These are phyloP conservation scores for Suhomyces emberorum DNA, from an alignment of 805 yeast genomes.

Conservation along the genomic window DNA sequence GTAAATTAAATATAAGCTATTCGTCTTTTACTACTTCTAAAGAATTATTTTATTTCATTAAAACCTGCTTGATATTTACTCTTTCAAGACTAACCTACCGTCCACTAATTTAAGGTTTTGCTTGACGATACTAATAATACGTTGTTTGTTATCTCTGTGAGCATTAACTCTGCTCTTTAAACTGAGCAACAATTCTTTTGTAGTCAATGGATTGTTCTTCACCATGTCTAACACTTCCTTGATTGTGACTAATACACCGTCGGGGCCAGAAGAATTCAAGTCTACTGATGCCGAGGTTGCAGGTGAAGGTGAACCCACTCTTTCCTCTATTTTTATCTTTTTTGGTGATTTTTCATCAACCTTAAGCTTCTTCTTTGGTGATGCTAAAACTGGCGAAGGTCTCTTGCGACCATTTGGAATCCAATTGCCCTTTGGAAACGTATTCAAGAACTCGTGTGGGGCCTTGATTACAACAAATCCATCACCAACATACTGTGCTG, in stretches of 20 bases:
- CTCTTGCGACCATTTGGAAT: conserved; percentile 56
- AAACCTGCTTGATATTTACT: conserved; percentile 10
- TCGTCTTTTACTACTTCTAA: background rate
- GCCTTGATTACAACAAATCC: conserved; percentile 60
- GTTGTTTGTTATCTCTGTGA: conserved; percentile 60
- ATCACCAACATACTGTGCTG: conserved; percentile 30
- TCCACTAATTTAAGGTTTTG: conserved; percentile 54
- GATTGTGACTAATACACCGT: conserved; percentile 54
- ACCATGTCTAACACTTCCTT: conserved; percentile 70
- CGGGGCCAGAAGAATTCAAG: conserved; percentile 36
- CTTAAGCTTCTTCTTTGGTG: conserved; percentile 40
- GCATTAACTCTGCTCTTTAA: conserved; percentile 60
- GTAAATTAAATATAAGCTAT: too few species aligned
- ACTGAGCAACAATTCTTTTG: conserved; percentile 58
- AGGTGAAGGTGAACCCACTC: conserved; percentile 19
- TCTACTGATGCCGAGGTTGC: conserved; percentile 14
- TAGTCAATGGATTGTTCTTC: conserved; percentile 52
- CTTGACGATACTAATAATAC: conserved; percentile 56
- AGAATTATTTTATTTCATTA: background rate
- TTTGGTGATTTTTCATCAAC: conserved; percentile 30
- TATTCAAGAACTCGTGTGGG: conserved; percentile 52
- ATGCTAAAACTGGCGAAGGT: conserved; percentile 18
- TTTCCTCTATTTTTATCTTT: conserved; percentile 23
- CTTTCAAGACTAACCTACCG: conserved; percentile 43
- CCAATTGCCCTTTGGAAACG: conserved; percentile 84